A percentile compares a stretch with the other conserved stretches of the same genome.
These are phyloP conservation scores for Lepidium didymum DNA, from an alignment of 345 rosid species.

Conservation along the genomic window DNA sequence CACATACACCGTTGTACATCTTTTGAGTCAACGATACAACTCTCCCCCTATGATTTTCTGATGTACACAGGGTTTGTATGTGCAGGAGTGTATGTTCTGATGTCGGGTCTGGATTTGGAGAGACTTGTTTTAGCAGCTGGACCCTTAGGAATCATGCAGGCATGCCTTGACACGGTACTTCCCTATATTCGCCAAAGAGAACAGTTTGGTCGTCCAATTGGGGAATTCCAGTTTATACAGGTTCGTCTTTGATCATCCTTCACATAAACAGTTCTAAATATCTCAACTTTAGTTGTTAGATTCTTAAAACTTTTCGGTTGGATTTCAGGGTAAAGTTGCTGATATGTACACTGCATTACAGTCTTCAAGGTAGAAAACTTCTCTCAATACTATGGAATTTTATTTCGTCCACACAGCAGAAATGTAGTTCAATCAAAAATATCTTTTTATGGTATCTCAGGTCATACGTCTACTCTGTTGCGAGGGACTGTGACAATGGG, in stretches of 20 bases:
- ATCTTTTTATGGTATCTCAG: conserved; percentile 32
- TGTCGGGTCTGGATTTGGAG: conserved; percentile 96
- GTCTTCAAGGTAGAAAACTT: conserved; percentile 60
- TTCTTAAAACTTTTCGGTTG: neutral
- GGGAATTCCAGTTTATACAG: conserved; percentile 93
- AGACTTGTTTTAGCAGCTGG: conserved; percentile 92
- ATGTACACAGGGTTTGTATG: neutral
- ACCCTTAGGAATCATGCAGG: conserved; percentile 95
- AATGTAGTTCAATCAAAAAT: neutral
- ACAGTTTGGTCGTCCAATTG: conserved; percentile 90
- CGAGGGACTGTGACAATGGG: conserved; percentile 77
- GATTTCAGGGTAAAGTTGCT: conserved; percentile 80
- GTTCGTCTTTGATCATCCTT: conserved; percentile 31
- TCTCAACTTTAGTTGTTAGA: neutral
- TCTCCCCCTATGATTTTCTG: neutral
- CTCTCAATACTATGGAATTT: neutral
- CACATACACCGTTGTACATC: neutral
- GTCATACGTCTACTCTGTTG: conserved; percentile 83
- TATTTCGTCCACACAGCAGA: neutral
- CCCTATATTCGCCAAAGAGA: conserved; percentile 76
- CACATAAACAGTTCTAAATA: neutral
- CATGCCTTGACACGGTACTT: conserved; percentile 87
- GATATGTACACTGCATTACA: conserved; percentile 90
- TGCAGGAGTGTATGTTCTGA: conserved; percentile 88
- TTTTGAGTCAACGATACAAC: neutral